These are phyloP conservation scores for Termitomyces sp. DNA, from an alignment of 768 basidiomycete genomes.

Conservation along the genomic window DNA sequence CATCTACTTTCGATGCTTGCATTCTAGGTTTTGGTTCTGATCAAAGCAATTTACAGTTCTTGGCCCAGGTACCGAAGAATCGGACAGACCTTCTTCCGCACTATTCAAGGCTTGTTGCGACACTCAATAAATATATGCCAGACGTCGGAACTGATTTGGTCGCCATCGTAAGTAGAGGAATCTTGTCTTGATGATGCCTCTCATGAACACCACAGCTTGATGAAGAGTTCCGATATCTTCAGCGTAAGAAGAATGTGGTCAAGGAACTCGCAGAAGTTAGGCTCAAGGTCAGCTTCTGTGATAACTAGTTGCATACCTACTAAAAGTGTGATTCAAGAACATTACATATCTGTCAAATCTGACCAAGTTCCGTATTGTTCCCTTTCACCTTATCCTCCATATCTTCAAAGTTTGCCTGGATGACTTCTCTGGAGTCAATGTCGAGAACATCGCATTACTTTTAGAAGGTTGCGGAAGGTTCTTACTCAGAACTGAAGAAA, in stretches of 20 bases:
- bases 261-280: slow-evolving; percentile 85
- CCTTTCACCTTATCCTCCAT: slow-evolving; percentile 87
- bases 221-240: slow-evolving; percentile 94
- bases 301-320: background rate
- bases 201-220: slow-evolving; percentile 57
- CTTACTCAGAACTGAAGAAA: slow-evolving; percentile 82
- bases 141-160: slow-evolving; percentile 85
- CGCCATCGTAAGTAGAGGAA: slow-evolving; percentile 51
- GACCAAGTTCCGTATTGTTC: slow-evolving; percentile 94
- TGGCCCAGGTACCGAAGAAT: slow-evolving; percentile 80
- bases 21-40: slow-evolving; percentile 2
- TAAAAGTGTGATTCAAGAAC: slow-evolving; percentile 50
- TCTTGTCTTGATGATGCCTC: background rate
- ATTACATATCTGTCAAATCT: slow-evolving; percentile 82
- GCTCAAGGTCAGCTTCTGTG: slow-evolving; percentile 53
- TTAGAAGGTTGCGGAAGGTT: slow-evolving; percentile 94
- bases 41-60: slow-evolving; percentile 42
- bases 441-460: slow-evolving; percentile 88
- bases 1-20: background rate
- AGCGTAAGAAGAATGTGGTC: slow-evolving; percentile 88
- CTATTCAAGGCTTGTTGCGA: slow-evolving; percentile 87
- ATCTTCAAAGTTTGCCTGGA: slow-evolving; percentile 97
- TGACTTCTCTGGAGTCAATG: slow-evolving; percentile 87
- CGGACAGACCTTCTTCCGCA: slow-evolving; percentile 89
- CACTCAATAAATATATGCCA: slow-evolving; percentile 87